Base-by-base conservation (phyloP, 306 rosid genomes). In the Trichosanthes truncata region DNA sequence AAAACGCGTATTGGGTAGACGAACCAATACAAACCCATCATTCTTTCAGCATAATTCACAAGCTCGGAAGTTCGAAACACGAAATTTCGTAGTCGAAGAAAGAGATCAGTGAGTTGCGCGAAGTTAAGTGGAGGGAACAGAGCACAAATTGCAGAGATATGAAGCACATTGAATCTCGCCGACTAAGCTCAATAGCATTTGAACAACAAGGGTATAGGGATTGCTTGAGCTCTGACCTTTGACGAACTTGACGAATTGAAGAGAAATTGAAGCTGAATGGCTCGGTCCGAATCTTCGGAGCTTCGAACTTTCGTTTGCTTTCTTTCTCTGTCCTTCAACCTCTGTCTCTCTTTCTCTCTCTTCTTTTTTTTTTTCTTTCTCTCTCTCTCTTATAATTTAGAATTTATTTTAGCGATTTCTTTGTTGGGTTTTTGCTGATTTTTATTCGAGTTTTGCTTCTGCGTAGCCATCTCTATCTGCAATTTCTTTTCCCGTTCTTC, bases 201-300 rank as follows among this genome's bases (percentile, higher is more conserved):
- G 53, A n/a, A 79, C 25, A 51, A 25, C 35, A 35, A 23, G 6
- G 13, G 17, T 12, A 41, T 77, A 23, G 62, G 66, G 86, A 86
- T 87, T 89, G 88, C 88, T 87, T 86, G 81, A 87, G 83, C 85
- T 87, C 90, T 87, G 85, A 91, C 89, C 93, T 88, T 74, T 45
- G 41, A 72, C 80, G 83, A 67, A 84, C 87, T 78, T 80, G 77
- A 77, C 9, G 84, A 95, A 89, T 90, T 84, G 90, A 85, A 90
- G 80, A 85, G 86, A 92, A 90, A 91, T 89, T 87, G 87, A 90
- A 91, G 85, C 83, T 81, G 81, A 86, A 85, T 86, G 76, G 78
- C 87, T 83, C 81, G 84, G 84, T 82, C 77, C 77, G 89, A 85
- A 88, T 83, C 89, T 87, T 90, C 85, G 85, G 83, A 89, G 89